Evolutionary conservation across 179 eudicot genomes (phyloP).

Genomic region (Silene noctiflora): DNA sequence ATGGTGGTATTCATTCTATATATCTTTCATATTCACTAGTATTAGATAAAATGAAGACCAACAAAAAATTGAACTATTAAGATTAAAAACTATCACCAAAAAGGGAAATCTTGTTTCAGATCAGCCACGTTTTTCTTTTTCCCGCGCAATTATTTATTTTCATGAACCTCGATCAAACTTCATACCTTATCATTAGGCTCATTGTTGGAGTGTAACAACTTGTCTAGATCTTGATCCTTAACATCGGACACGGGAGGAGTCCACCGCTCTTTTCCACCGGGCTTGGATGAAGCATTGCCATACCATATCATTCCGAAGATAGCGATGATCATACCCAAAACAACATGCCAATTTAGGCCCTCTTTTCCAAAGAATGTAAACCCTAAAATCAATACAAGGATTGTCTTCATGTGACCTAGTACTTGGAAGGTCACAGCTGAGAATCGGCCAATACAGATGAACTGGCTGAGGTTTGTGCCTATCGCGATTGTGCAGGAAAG

Average conservation of each 20-base stretch:
- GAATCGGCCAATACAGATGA: slow-evolving; percentile 75
- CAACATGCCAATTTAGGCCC: slow-evolving; percentile 57
- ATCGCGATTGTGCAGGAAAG: slow-evolving; percentile 61
- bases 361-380: slow-evolving; percentile 63
- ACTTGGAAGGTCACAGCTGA: slow-evolving; percentile 74
- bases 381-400: slow-evolving; percentile 53
- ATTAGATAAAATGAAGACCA: not conserved
- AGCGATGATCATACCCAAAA: slow-evolving; percentile 55
- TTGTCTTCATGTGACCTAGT: slow-evolving; percentile 73
- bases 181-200: slow-evolving; percentile 42
- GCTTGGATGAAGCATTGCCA: slow-evolving; percentile 59
- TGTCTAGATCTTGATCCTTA: slow-evolving; percentile 34
- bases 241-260: slow-evolving; percentile 27
- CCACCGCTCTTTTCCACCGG: slow-evolving; percentile 58
- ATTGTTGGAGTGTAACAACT: slow-evolving; percentile 29
- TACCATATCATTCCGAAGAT: slow-evolving; percentile 70
- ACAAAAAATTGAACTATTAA: not conserved
- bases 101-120: not conserved
- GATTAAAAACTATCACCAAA: slow-evolving; percentile 14
- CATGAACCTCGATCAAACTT: slow-evolving; percentile 1
- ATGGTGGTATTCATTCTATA: slow-evolving; percentile 12
- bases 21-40: slow-evolving; percentile 15
- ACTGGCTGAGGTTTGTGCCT: slow-evolving; percentile 71
- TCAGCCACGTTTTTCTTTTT: not conserved
- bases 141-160: not conserved